phyloP scores from a whole-genome alignment of 768 basidiomycete genomes.

The Kondoa malvinella region DNA sequence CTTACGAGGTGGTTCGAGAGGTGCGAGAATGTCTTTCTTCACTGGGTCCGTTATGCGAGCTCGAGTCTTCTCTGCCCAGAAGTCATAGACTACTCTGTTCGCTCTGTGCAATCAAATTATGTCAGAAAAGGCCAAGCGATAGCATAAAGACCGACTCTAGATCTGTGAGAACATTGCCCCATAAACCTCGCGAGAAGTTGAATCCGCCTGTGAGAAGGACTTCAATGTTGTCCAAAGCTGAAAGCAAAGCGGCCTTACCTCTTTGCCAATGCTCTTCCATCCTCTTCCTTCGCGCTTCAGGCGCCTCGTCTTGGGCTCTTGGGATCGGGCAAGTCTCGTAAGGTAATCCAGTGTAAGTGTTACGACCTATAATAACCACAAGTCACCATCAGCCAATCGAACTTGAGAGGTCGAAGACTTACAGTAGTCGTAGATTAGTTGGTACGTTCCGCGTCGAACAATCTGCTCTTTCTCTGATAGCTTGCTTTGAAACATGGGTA shows the following conservation, averaged over 20 bases:
- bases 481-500: constrained; percentile 1
- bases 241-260: neutral
- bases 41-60: neutral
- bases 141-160: too few relatives aligned
- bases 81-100: neutral
- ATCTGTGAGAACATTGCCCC: neutral
- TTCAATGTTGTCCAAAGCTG: neutral
- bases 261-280: neutral
- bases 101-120: too few relatives aligned
- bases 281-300: neutral
- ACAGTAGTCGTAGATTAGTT: neutral
- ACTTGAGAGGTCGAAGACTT: too few relatives aligned
- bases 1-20: neutral
- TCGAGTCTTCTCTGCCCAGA: neutral
- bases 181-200: neutral
- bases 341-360: neutral
- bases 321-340: neutral
- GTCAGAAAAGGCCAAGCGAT: too few relatives aligned
- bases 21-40: neutral
- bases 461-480: neutral
- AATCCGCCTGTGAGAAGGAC: neutral
- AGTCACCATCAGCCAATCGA: too few relatives aligned
- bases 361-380: too few relatives aligned
- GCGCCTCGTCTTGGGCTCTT: neutral
- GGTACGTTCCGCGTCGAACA: neutral